Base-by-base conservation (phyloP, 768 basidiomycete species). In the Multifurca ochricompacta region DNA sequence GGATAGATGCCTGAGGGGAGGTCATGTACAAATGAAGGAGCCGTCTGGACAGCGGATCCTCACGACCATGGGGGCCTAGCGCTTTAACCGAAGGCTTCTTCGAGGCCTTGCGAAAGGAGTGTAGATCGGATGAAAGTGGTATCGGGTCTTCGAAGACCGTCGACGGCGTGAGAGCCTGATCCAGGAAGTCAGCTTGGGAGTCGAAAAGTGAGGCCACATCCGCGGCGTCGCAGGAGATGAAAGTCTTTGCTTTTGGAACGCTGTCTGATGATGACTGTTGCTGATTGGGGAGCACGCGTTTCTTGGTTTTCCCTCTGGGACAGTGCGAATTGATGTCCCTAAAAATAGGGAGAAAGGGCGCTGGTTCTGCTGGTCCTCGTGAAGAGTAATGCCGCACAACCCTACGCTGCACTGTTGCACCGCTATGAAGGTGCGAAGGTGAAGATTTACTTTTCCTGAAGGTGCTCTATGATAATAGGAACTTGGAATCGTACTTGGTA, bases 1-100 rank as follows among this genome's bases (percentile, higher is more conserved):
- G 16, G 70, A 66, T 13, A 67, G 70, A 27, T 63, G 64, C 7
- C 7, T 47, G 43, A 51, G 62, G 65, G n/a, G 61, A 59, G 21
- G 65, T 67, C 19, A 27, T 48, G 35, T 48, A 58, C 28, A 43
- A 25, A 37, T 41, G 53, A 35, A 23, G 25, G 31, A 58, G 53
- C 8, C 21, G 47, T 39, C 25, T 32, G 35, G 18, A 28, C 14
- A 58, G 21, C 13, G 23, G 7, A 39, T 40, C 11, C 7, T 41
- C 34, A 35, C 37, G 6, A 32, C n/a, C 23, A 18, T 19, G 32
- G 21, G 35, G 13, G 28, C 45, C 41, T 16, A 37, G 14, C 5
- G 10, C 35, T 11, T 21, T 40, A 16, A 39, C 32, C 19, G 39
- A 13, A 8, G 7, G 19, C 8, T 14, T 28, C n/a, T 45, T 37